Conservation (phyloP, 768 basidiomycete genomes). For the Lentinula edodes region DNA sequence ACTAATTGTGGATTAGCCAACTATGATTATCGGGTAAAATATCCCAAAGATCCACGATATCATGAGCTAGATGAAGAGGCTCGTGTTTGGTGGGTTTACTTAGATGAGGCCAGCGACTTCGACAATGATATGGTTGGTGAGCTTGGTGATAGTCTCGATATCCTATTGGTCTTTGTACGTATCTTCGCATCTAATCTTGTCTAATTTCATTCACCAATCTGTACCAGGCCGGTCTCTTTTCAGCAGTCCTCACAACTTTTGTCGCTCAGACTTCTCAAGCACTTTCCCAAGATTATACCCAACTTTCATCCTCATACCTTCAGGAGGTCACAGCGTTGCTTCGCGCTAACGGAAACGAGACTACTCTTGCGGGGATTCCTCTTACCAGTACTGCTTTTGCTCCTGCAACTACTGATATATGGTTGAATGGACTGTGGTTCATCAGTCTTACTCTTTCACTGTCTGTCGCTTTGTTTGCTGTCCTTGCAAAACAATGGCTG, state of each 20-base stretch:
- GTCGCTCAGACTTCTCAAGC: conserved; percentile 30
- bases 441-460: conserved; percentile 38
- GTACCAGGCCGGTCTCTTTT: conserved; percentile 38
- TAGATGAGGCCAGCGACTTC: conserved; percentile 25
- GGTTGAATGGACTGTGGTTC: conserved; percentile 26
- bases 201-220: conserved; percentile 19
- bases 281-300: conserved; percentile 21
- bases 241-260: conserved; percentile 32
- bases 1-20: not conserved
- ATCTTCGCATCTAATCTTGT: not conserved
- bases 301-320: conserved; percentile 20
- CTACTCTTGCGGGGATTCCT: conserved; percentile 13
- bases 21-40: not conserved
- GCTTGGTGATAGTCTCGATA: conserved; percentile 37
- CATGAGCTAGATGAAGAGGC: conserved; percentile 24
- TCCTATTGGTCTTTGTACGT: conserved; percentile 31
- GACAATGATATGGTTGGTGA: conserved; percentile 25
- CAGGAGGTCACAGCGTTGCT: conserved; percentile 26
- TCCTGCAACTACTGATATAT: conserved; percentile 27
- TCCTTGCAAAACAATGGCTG: conserved; percentile 45
- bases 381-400: conserved; percentile 21
- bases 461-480: conserved; percentile 34
- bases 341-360: conserved; percentile 3
- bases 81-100: conserved; percentile 33
- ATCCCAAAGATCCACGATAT: not conserved